Evolutionary conservation across 1,284 basidiomycete genomes (phyloP), one percentile per base, ranked within the genome.

Genomic region (Bjerkandera adusta): DNA sequence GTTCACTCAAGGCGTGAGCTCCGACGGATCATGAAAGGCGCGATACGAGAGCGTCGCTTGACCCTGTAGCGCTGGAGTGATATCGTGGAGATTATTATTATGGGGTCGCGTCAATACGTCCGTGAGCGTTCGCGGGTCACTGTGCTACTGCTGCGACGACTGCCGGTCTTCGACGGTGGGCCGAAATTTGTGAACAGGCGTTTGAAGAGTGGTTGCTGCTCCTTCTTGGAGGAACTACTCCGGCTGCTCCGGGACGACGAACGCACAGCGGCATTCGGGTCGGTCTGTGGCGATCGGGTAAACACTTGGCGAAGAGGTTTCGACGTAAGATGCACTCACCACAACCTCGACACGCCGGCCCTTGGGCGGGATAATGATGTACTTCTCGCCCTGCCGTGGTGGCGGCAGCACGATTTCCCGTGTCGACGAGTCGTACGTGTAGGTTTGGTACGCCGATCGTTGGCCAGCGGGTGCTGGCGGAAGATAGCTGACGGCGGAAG

Each of bases 321-420:
- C 21, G 25, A 44, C 6, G 35, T 3, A 3, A 33, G 15, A n/a
- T n/a, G n/a, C n/a, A 55, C 57, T 45, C 45, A 57, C 56, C 36
- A 61, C 48, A 30, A 65, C 53, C 38, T 59, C 51, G 29, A 65
- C 52, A 20, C 51, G 52, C 18, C 58, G 50, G 33, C 62, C 58
- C 21, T 53, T 50, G 5, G 63, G 61, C 11, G 63, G 58, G 27
- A 61, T 51, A 51, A 65, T 58, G 26, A 63, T 54, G 39, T 61
- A 65, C 24, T 51, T 51, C 45, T 65, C 60, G 11, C 62, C 62
- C 11, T 42, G 49, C 3, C 54, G 56, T 21, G 61, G 57, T 7
- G 55, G 50, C 3, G 62, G 63, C 13, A 65, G 55, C 12, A 57
- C 53, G 38, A 62, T 54, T 38, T 62, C 53, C 43, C 54, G 45